Conservation (phyloP, 306 rosid genomes). For the Begonia fuchsioides region DNA sequence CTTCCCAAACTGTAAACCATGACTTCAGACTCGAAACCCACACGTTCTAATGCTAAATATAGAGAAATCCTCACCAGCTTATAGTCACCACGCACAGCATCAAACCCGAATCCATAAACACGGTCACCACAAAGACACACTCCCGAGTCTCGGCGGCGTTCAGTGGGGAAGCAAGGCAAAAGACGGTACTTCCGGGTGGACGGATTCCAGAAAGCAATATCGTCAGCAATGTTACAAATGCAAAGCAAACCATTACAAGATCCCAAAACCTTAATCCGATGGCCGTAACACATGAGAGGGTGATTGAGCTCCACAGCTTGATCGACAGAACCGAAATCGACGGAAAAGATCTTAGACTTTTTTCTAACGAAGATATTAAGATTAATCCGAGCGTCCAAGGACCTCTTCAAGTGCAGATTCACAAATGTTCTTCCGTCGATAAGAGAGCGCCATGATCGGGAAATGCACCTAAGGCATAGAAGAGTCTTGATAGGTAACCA, state of each 20-base stretch:
- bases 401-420: conserved; percentile 22
- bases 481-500: conserved; percentile 19
- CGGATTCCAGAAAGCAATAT: conserved; percentile 75
- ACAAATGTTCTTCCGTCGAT: conserved; percentile 36
- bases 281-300: conserved; percentile 78
- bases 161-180: conserved; percentile 25
- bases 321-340: conserved; percentile 15
- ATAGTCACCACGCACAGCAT: conserved; percentile 21
- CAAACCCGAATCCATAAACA: conserved; percentile 57
- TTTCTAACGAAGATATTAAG: conserved; percentile 22
- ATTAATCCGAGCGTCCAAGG: conserved; percentile 10
- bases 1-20: conserved; percentile 27
- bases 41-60: conserved; percentile 19
- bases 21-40: conserved; percentile 26
- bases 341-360: conserved; percentile 22
- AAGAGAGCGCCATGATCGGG: conserved; percentile 25
- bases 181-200: conserved; percentile 22
- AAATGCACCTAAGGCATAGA: conserved; percentile 25
- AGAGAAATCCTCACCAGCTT: conserved; percentile 50
- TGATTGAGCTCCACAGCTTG: conserved; percentile 27
- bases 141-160: conserved; percentile 13
- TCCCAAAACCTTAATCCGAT: conserved; percentile 42
- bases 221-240: conserved; percentile 62
- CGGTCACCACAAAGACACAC: conserved; percentile 17
- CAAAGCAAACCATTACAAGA: conserved; percentile 56